Conservation (phyloP, 495 filamentous ascomycete species). For the Aspergillus heteromorphus region DNA sequence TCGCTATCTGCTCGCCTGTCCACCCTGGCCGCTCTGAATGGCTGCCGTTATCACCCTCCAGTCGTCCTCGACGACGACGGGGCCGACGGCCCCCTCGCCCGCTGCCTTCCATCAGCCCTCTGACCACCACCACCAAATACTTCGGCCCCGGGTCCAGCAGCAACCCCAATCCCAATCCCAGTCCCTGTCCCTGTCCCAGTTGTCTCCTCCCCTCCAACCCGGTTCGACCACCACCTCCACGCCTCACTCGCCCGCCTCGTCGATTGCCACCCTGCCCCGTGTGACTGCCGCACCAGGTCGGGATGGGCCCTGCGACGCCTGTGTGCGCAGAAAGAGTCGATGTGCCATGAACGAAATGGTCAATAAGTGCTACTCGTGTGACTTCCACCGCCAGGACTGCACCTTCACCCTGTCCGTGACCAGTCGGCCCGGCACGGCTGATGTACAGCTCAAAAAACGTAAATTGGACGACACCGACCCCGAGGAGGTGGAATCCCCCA, state of each 20-base stretch:
- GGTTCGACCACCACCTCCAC: constrained; percentile 24
- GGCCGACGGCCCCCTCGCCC: constrained; percentile 13
- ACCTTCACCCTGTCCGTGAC: constrained; percentile 38
- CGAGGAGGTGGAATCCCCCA: constrained; percentile 32
- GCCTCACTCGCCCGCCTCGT: constrained; percentile 21
- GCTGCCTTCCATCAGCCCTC: constrained; percentile 25
- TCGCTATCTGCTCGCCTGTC: background rate
- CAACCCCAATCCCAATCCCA: constrained; percentile 21
- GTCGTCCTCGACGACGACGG: constrained; percentile 34
- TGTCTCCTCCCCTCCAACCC: constrained; percentile 6
- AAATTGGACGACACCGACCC: constrained; percentile 45
- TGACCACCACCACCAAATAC: constrained; percentile 21
- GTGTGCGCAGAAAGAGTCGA: constrained; percentile 75
- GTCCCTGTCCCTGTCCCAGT: constrained; percentile 23
- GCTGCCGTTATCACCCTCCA: constrained; percentile 44
- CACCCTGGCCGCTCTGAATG: constrained; percentile 20
- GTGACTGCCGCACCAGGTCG: constrained; percentile 26
- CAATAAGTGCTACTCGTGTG: constrained; percentile 50
- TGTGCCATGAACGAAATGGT: constrained; percentile 74
- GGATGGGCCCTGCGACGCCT: constrained; percentile 68
- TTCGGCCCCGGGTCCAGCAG: constrained; percentile 23
- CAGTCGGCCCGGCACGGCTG: constrained; percentile 27
- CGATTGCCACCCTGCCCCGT: constrained; percentile 21
- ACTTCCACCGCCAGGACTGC: constrained; percentile 51
- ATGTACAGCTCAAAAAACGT: constrained; percentile 67